Conservation (phyloP, 2,329 filamentous ascomycete genomes). For the Pseudopyrenochaeta lycopersici region DNA sequence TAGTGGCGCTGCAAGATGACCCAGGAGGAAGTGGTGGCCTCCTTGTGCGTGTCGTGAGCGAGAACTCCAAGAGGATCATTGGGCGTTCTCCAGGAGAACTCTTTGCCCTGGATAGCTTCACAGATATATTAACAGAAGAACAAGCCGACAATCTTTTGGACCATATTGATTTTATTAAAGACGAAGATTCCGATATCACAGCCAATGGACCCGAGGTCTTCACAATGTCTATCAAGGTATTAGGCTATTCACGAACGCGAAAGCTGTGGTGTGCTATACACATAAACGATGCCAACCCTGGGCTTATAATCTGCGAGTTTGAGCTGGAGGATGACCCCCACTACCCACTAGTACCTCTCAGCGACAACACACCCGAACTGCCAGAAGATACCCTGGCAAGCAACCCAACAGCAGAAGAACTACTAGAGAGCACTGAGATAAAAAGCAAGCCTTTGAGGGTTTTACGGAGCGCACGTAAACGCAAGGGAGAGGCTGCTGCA, state of each 20-base stretch:
- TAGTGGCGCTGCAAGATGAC: slow-evolving; percentile 78
- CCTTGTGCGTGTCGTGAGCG: slow-evolving; percentile 76
- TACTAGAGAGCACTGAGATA: slow-evolving; percentile 77
- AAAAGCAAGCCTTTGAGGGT: slow-evolving; percentile 81
- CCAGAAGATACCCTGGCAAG: slow-evolving; percentile 79
- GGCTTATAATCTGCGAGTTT: slow-evolving; percentile 83
- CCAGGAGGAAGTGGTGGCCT: slow-evolving; percentile 67
- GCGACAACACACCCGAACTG: slow-evolving; percentile 66
- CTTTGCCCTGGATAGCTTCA: slow-evolving; percentile 77
- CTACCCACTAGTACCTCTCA: slow-evolving; percentile 71
- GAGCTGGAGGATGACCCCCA: slow-evolving; percentile 80
- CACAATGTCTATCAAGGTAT: slow-evolving; percentile 74
- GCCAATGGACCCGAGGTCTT: slow-evolving; percentile 87
- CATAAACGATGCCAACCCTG: slow-evolving; percentile 70
- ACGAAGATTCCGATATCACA: slow-evolving; percentile 79
- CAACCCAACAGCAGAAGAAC: slow-evolving; percentile 77
- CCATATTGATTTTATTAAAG: slow-evolving; percentile 86
- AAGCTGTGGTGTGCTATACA: slow-evolving; percentile 93
- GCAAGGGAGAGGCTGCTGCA: slow-evolving; percentile 79
- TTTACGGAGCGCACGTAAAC: slow-evolving; percentile 76
- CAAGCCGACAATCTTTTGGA: slow-evolving; percentile 85
- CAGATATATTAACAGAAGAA: slow-evolving; percentile 84
- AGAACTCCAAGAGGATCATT: slow-evolving; percentile 79
- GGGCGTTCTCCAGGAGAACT: slow-evolving; percentile 80
- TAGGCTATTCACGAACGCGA: slow-evolving; percentile 59